Conservation (phyloP, 164 flowering plant species). For the Liriodendron chinense region DNA sequence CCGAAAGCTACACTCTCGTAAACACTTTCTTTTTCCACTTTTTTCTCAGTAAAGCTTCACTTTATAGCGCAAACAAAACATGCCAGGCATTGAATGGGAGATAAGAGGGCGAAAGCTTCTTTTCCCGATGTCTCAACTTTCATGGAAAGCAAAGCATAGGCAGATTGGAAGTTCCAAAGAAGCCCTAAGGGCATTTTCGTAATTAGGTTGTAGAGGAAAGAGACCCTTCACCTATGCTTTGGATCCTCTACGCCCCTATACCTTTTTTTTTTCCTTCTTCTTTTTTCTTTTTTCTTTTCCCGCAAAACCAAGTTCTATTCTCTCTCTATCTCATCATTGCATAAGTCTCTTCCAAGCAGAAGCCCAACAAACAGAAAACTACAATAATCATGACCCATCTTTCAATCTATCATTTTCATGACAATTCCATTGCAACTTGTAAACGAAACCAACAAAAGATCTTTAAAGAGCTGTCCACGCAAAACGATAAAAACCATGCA, state of each 20-base stretch:
- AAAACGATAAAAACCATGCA: not conserved
- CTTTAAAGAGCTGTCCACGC: not conserved
- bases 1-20: not conserved
- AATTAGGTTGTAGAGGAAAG: not conserved
- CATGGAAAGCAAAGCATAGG: not conserved
- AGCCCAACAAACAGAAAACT: not conserved
- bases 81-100: not conserved
- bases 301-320: conserved; percentile 3
- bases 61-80: not conserved
- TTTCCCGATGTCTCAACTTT: not conserved
- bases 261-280: too few relatives aligned
- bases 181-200: not conserved
- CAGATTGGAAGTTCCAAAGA: not conserved
- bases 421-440: not conserved
- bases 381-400: not conserved
- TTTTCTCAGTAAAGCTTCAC: not conserved
- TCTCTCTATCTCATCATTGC: not conserved
- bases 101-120: not conserved
- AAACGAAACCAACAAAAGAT: not conserved
- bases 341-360: not conserved
- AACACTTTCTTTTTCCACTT: not conserved
- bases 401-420: conserved; percentile 3
- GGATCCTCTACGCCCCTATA: conserved; percentile 2
- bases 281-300: not conserved
- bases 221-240: conserved; percentile 4